Base-by-base conservation (phyloP, 768 basidiomycete genomes). In the Clitopilus hobsonii region DNA sequence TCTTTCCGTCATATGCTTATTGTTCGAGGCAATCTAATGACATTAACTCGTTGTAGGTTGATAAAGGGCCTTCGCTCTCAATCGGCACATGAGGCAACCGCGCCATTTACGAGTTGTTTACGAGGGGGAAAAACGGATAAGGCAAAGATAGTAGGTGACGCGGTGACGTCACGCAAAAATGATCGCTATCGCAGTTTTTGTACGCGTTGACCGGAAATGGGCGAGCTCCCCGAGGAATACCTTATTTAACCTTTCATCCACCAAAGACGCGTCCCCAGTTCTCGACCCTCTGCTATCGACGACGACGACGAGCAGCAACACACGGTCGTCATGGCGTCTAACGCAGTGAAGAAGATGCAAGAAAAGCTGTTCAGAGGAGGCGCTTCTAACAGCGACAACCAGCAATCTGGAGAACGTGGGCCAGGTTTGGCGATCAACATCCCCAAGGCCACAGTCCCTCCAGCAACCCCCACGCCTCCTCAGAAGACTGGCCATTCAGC, bases 331-430 rank as follows among this genome's bases (percentile, higher is more conserved):
- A 79, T 79, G 75, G 66, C 75, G 38, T 68, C 72, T 11, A 68
- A 67, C 61, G 63, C 79, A 5, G 70, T 77, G 28, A 88, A 81
- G 67, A 84, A 82, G 64, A 79, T 91, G 13, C 91, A 91, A 63
- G 83, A 80, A 26, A 90, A 82, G 70, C 76, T 92, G 32, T 91
- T 92, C 66, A 73, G 75, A 52, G 68, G 81, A 56, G 76, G 76
- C 24, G 64, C 68, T 22, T 65, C 63, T 22, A 58, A 61, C 53
- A 56, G 54, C 24, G 38, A 51, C 18, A 51, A 61, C 24, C 53
- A 49, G 10, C 57, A 57, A 30, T 22, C 56, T 25, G 60, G 59
- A 52, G 64, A 65, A 26, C 61, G 61, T 36, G 62, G 63, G 47
- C 61, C 65, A 50, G 69, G 69, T 38, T 79, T 82, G 59, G 85